Conservation (phyloP, 805 yeast species). For the Citeromyces matritensis region DNA sequence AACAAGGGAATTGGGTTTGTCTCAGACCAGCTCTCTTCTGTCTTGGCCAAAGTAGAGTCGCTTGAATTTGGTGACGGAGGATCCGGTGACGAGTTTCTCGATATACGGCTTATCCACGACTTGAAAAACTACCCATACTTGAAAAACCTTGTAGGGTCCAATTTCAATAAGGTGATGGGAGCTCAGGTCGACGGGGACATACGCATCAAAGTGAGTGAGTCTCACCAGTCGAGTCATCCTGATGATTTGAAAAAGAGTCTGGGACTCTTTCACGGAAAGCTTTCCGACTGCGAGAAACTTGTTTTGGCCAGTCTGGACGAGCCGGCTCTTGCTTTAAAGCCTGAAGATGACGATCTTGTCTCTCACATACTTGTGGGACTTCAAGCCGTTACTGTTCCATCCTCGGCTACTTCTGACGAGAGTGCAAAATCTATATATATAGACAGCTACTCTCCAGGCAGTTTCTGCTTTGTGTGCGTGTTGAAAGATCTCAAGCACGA, state of each 20-base stretch:
- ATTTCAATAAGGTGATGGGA: conserved; percentile 47
- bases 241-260: conserved; percentile 27
- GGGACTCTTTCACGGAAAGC: conserved; percentile 61
- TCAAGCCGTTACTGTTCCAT: conserved; percentile 9
- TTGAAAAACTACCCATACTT: conserved; percentile 35
- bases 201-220: conserved; percentile 40
- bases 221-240: too few relatives aligned
- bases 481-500: conserved; percentile 70
- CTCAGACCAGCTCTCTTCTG: conserved; percentile 16
- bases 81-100: conserved; percentile 35
- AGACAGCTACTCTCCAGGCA: conserved; percentile 29
- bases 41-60: conserved; percentile 20
- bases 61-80: conserved; percentile 9
- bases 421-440: conserved; percentile 19
- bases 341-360: conserved; percentile 7
- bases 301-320: conserved; percentile 78
- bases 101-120: conserved; percentile 56
- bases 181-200: conserved; percentile 70
- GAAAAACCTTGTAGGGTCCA: conserved; percentile 28
- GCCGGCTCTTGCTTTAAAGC: conserved; percentile 46
- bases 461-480: conserved; percentile 64
- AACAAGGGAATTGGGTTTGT: conserved; percentile 15
- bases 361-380: conserved; percentile 16
- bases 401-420: conserved; percentile 7
- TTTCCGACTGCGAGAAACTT: conserved; percentile 76